Percentiles rank a stretch among this genome's conserved stretches.
Conservation (phyloP, 2,329 filamentous ascomycete species). For the Blastomyces parvus region DNA sequence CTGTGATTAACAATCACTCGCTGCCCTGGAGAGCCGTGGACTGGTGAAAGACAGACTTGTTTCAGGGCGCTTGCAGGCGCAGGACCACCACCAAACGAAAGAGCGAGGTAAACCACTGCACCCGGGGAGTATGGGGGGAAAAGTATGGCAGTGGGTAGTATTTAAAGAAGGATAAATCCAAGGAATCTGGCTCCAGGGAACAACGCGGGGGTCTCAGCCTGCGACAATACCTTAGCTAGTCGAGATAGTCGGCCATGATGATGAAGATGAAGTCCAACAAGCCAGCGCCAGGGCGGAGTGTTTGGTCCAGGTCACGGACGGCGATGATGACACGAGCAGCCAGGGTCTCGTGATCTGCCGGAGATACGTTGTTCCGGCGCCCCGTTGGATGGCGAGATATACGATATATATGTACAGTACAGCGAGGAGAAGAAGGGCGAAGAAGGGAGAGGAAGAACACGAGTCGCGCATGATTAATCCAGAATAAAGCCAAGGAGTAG, state of each 20-base stretch:
- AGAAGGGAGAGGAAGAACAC: not conserved
- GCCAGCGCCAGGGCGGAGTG: not conserved
- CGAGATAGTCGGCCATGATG: not conserved
- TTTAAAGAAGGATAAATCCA: not conserved
- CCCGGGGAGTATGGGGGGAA: too few relatives aligned
- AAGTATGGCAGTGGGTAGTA: not conserved
- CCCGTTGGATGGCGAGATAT: not conserved
- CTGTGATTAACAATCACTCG: constrained; percentile 3
- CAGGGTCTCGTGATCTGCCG: not conserved
- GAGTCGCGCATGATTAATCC: too few relatives aligned
- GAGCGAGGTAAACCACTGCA: not conserved
- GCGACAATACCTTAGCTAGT: not conserved
- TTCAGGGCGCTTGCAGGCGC: not conserved
- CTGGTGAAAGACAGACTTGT: constrained; percentile 2
- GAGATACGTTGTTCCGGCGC: not conserved
- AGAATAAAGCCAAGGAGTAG: too few relatives aligned
- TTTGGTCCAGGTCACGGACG: not conserved
- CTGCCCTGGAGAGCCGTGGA: not conserved
- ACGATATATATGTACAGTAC: too few relatives aligned
- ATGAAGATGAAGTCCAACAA: not conserved
- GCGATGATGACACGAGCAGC: not conserved
- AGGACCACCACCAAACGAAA: not conserved
- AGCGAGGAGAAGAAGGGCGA: not conserved
- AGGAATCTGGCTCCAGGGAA: not conserved
- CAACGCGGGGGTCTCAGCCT: not conserved